phyloP scores from a whole-genome alignment of 164 flowering plant genomes.

The Tetrastigma voinierianum region DNA sequence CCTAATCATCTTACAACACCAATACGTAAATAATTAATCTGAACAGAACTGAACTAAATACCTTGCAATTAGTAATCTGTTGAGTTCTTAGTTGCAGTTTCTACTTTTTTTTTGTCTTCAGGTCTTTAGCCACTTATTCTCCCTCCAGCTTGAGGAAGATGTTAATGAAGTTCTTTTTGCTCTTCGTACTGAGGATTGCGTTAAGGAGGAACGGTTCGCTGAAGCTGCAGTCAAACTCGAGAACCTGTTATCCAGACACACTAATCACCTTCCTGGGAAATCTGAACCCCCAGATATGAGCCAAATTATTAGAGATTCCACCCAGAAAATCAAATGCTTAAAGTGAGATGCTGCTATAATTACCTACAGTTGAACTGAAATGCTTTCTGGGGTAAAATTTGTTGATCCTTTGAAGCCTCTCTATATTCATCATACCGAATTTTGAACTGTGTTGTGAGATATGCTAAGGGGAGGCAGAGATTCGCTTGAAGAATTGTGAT shows the following conservation, averaged over 20 bases:
- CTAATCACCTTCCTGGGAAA: not conserved
- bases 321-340: constrained; percentile 55
- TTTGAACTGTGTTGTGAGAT: too few relatives aligned
- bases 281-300: constrained; percentile 38
- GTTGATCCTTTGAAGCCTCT: not conserved
- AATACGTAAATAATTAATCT: not conserved
- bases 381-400: not conserved
- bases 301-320: constrained; percentile 39
- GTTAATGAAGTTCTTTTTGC: constrained; percentile 85
- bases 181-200: constrained; percentile 32
- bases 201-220: constrained; percentile 37
- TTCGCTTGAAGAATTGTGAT: too few relatives aligned
- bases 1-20: too few relatives aligned
- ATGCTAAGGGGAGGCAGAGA: too few relatives aligned
- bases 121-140: constrained; percentile 68
- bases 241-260: constrained; percentile 26
- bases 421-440: not conserved
- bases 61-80: too few relatives aligned
- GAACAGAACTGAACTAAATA: too few relatives aligned
- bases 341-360: constrained; percentile 14
- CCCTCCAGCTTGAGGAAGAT: constrained; percentile 82
- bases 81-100: not conserved
- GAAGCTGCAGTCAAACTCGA: constrained; percentile 49
- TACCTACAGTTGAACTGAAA: not conserved
- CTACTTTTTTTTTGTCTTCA: constrained; percentile 21